Evolutionary conservation across 1,139 yeast genomes (phyloP).

Genomic region (Blastobotrys illinoisensis): DNA sequence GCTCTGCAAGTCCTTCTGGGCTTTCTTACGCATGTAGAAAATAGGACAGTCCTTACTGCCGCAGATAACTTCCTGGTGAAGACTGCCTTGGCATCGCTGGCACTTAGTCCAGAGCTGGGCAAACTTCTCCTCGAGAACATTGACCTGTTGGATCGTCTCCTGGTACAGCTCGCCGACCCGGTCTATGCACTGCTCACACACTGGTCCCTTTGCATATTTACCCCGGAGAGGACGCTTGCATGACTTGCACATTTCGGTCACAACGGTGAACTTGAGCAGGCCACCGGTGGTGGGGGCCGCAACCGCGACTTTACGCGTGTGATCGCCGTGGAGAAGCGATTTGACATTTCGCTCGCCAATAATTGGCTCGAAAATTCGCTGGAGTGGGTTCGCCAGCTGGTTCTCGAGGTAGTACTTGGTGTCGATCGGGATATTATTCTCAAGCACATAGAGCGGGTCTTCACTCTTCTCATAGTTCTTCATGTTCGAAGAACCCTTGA

Average conservation of each 20-base stretch:
- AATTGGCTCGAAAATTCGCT: slow-evolving; percentile 92
- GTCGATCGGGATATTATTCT: slow-evolving; percentile 88
- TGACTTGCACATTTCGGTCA: slow-evolving; percentile 80
- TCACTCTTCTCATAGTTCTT: slow-evolving; percentile 94
- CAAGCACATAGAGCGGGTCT: slow-evolving; percentile 90
- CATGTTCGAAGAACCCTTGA: slow-evolving; percentile 72
- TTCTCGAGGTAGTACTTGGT: slow-evolving; percentile 91
- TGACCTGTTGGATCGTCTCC: slow-evolving; percentile 71
- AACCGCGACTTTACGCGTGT: slow-evolving; percentile 73
- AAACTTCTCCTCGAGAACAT: slow-evolving; percentile 74
- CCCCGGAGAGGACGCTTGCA: slow-evolving; percentile 77
- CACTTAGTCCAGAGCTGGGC: slow-evolving; percentile 97
- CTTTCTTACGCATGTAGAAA: slow-evolving; percentile 94
- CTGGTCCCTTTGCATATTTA: slow-evolving; percentile 61
- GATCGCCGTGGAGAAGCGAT: slow-evolving; percentile 67
- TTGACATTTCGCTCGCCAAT: slow-evolving; percentile 81
- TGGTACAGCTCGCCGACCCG: slow-evolving; percentile 77
- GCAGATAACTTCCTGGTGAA: slow-evolving; percentile 93
- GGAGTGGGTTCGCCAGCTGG: slow-evolving; percentile 86
- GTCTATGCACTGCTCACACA: slow-evolving; percentile 73
- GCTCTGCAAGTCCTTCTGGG: slow-evolving; percentile 74
- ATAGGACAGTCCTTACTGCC: slow-evolving; percentile 96
- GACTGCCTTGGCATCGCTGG: slow-evolving; percentile 93
- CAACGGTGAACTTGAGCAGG: slow-evolving; percentile 85
- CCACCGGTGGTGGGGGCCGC: slow-evolving; percentile 67